Conservation (phyloP, 1,284 basidiomycete genomes). For the Moesziomyces sp. region DNA sequence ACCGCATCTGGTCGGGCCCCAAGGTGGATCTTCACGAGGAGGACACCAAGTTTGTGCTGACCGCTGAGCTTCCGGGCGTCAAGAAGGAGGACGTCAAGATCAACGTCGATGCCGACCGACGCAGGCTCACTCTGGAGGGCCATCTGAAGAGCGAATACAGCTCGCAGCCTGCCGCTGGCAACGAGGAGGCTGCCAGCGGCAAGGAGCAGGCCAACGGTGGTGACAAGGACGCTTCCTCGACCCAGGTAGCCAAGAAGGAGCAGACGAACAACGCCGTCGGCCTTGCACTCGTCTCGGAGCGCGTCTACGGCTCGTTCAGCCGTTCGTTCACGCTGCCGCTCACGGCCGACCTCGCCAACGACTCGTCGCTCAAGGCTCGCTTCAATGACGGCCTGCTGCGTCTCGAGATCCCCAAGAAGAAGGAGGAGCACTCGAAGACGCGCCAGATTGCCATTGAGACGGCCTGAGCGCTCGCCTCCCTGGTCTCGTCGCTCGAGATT, state of each 20-base stretch:
- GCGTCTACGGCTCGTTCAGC: conserved; percentile 51
- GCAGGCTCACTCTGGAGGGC: conserved; percentile 50
- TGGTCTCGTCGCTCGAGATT: not conserved
- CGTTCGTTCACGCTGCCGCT: conserved; percentile 52
- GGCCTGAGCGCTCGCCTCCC: conserved; percentile 7
- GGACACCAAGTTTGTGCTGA: conserved; percentile 37
- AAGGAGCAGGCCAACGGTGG: conserved; percentile 6
- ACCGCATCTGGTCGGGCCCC: conserved; percentile 42
- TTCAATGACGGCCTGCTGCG: conserved; percentile 55
- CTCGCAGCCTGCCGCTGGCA: conserved; percentile 11
- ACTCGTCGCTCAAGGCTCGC: conserved; percentile 44
- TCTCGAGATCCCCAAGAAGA: conserved; percentile 54
- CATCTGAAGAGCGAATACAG: conserved; percentile 46
- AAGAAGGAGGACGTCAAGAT: conserved; percentile 57
- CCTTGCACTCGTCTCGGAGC: conserved; percentile 47
- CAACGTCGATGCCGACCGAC: conserved; percentile 43
- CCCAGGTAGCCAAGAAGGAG: conserved; percentile 40
- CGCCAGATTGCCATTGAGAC: conserved; percentile 47
- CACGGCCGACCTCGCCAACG: conserved; percentile 41
- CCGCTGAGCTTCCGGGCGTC: conserved; percentile 52
- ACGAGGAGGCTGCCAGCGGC: not conserved
- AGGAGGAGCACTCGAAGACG: conserved; percentile 48
- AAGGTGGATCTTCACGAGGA: conserved; percentile 51
- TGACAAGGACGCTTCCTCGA: conserved; percentile 10
- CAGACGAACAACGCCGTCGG: conserved; percentile 23